A percentile compares a stretch with the other conserved stretches of the same genome.
Evolutionary conservation across 345 rosid species (phyloP).

Genomic region (Sisymbrium altissimum): DNA sequence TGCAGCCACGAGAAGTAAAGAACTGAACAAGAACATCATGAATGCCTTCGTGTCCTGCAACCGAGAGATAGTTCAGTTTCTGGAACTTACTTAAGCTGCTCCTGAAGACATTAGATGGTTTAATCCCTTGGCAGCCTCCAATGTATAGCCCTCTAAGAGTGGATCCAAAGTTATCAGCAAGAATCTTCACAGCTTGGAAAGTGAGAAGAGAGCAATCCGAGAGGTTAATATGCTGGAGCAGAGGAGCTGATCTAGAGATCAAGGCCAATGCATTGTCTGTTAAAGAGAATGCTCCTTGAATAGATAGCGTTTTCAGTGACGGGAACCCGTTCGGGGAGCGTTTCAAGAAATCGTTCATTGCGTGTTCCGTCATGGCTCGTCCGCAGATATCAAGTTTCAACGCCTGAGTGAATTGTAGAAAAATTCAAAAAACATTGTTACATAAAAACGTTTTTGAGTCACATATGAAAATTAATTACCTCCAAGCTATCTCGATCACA

Average conservation of each 20-base stretch:
- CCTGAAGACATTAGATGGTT: slow-evolving; percentile 26
- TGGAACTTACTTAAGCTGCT: slow-evolving; percentile 33
- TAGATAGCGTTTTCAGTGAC: slow-evolving; percentile 37
- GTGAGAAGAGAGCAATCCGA: slow-evolving; percentile 45
- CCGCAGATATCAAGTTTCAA: slow-evolving; percentile 51
- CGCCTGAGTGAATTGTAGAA: slow-evolving; percentile 26
- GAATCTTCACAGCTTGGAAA: slow-evolving; percentile 25
- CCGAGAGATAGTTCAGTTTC: slow-evolving; percentile 40
- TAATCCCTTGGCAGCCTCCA: slow-evolving; percentile 45
- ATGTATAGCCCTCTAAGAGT: slow-evolving; percentile 47
- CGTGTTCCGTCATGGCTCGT: slow-evolving; percentile 33
- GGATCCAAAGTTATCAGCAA: slow-evolving; percentile 24
- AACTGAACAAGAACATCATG: slow-evolving; percentile 32
- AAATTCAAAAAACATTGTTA: neutral
- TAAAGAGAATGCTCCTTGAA: slow-evolving; percentile 46
- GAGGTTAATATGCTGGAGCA: slow-evolving; percentile 45
- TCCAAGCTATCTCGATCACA: slow-evolving; percentile 37
- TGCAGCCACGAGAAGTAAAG: slow-evolving; percentile 24
- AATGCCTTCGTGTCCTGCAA: slow-evolving; percentile 37
- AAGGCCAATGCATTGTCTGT: slow-evolving; percentile 38
- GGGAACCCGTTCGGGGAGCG: slow-evolving; percentile 28
- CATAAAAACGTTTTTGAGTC: neutral
- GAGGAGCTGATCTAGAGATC: slow-evolving; percentile 37
- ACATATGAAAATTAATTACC: slow-evolving; percentile 9
- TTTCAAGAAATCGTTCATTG: slow-evolving; percentile 33